These are phyloP conservation scores for Apiotrichum domesticum DNA, from an alignment of 1,284 basidiomycete species.

Conservation along the genomic window DNA sequence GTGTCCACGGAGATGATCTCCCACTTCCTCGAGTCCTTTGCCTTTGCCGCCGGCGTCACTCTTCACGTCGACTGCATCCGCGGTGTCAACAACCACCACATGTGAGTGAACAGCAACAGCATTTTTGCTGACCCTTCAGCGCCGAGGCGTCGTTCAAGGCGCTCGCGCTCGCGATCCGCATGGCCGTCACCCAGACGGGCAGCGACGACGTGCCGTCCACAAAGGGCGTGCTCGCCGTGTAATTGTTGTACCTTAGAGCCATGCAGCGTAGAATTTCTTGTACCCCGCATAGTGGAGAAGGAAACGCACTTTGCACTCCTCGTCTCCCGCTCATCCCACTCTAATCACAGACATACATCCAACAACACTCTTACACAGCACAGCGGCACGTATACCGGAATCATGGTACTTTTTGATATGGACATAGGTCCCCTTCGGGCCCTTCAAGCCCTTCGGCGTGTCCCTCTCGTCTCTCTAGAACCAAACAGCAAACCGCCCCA, in stretches of 20 bases:
- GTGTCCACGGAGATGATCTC: slow-evolving; percentile 91
- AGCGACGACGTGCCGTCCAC: slow-evolving; percentile 91
- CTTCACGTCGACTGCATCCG: slow-evolving; percentile 84
- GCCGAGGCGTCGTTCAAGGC: slow-evolving; percentile 98
- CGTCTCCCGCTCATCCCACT: too few relatives aligned
- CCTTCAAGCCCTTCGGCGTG: too few relatives aligned
- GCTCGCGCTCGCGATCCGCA: slow-evolving; percentile 85
- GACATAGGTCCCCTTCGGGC: too few relatives aligned
- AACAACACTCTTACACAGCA: too few relatives aligned
- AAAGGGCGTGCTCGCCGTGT: slow-evolving; percentile 72
- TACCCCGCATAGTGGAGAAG: too few relatives aligned
- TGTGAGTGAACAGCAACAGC: slow-evolving; percentile 53
- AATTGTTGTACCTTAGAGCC: background rate
- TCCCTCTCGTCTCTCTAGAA: background rate
- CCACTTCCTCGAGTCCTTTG: slow-evolving; percentile 47
- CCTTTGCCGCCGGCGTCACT: slow-evolving; percentile 46
- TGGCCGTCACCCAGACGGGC: slow-evolving; percentile 86
- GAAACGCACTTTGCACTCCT: too few relatives aligned
- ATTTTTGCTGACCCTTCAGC: slow-evolving; percentile 48
- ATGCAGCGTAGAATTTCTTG: too few relatives aligned
- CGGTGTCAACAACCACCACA: slow-evolving; percentile 96
- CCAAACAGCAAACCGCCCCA: slow-evolving; percentile 10
- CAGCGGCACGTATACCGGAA: too few relatives aligned
- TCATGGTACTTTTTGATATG: too few relatives aligned
- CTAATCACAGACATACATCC: too few relatives aligned